These are phyloP conservation scores for Polytrichum commune DNA, from an alignment of 225 moss, liverwort and hornwort genomes.

Conservation along the genomic window DNA sequence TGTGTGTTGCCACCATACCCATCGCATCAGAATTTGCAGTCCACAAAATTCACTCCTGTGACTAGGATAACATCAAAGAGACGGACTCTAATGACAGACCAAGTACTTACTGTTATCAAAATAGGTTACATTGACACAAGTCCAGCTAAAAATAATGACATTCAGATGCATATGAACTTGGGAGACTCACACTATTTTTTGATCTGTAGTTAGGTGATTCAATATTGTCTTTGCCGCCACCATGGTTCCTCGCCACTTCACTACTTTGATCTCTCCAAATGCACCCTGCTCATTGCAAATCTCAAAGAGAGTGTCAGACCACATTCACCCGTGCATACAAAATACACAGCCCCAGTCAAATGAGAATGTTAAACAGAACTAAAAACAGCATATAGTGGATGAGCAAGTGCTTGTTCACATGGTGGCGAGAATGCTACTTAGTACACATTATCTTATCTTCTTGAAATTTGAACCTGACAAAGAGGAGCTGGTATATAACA, in stretches of 20 bases:
- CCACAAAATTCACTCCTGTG: too few relatives aligned
- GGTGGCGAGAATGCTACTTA: too few relatives aligned
- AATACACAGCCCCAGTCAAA: too few relatives aligned
- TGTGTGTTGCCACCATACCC: conserved; percentile 15
- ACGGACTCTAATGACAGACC: too few relatives aligned
- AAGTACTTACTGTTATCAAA: too few relatives aligned
- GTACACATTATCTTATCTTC: background rate
- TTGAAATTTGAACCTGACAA: conserved; percentile 1
- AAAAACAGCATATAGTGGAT: too few relatives aligned
- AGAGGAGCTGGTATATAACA: background rate
- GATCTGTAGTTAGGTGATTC: conserved; percentile 34
- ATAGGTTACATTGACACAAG: too few relatives aligned
- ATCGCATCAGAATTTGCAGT: background rate
- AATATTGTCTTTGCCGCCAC: conserved; percentile 42
- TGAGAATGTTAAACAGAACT: too few relatives aligned
- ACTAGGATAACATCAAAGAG: too few relatives aligned
- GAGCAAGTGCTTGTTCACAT: too few relatives aligned
- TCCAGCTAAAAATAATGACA: too few relatives aligned
- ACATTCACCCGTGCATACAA: background rate
- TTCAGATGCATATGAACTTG: background rate
- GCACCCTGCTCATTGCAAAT: conserved; percentile 23
- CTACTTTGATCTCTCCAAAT: conserved; percentile 40
- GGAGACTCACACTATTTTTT: conserved; percentile 31
- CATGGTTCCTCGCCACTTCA: conserved; percentile 37
- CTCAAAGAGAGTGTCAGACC: background rate